Percentiles rank a stretch among this genome's conserved stretches.
phyloP scores from a whole-genome alignment of 208 protist species.

The Trypanosoma congolense region DNA sequence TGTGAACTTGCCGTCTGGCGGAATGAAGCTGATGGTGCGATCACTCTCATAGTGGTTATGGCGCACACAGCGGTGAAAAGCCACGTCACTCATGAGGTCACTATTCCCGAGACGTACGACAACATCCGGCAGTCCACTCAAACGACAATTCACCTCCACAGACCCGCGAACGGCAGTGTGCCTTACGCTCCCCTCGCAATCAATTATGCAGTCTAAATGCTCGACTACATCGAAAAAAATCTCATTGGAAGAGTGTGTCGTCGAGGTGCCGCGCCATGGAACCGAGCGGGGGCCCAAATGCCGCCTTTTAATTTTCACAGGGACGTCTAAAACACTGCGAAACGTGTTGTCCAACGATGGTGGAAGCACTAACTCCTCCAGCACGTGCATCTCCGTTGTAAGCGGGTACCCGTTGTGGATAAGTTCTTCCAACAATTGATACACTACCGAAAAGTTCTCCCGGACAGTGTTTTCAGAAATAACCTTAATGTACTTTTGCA shows the following conservation, averaged over 20 bases:
- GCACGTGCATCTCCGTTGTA: conserved; percentile 71
- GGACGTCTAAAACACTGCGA: conserved; percentile 56
- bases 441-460: conserved; percentile 89
- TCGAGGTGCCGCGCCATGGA: conserved; percentile 76
- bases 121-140: conserved; percentile 89
- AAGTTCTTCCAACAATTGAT: conserved; percentile 90
- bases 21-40: conserved; percentile 79
- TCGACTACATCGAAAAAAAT: conserved; percentile 93
- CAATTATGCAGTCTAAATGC: conserved; percentile 74
- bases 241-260: conserved; percentile 78
- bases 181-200: conserved; percentile 65
- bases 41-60: conserved; percentile 64
- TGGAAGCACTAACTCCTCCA: conserved; percentile 85
- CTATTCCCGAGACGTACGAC: conserved; percentile 60
- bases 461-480: conserved; percentile 73
- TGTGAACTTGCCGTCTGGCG: conserved; percentile 87
- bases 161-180: conserved; percentile 58
- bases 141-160: conserved; percentile 77
- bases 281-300: conserved; percentile 20
- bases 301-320: conserved; percentile 15
- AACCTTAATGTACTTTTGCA: conserved; percentile 76
- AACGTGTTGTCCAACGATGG: conserved; percentile 83
- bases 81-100: conserved; percentile 69
- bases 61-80: conserved; percentile 87
- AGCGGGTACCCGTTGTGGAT: conserved; percentile 91